Evolutionary conservation across 2,329 filamentous ascomycete species (phyloP).

Genomic region (Paramyrothecium roridum): DNA sequence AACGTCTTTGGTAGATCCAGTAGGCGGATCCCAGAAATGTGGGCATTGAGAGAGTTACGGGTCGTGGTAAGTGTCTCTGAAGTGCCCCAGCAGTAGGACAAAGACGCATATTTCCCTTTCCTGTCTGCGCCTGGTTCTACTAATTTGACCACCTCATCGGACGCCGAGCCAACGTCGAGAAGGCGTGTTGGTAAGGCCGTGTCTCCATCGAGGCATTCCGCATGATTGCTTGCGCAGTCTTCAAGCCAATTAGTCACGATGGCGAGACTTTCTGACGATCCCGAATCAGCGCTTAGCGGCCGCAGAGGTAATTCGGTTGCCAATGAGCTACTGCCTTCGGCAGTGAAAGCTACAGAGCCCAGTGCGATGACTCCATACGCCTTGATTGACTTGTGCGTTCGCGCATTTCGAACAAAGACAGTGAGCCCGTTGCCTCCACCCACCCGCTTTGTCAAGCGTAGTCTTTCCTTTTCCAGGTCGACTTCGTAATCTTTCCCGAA

Average conservation of each 20-base stretch:
- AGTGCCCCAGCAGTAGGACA: constrained; percentile 1
- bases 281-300: not conserved
- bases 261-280: not conserved
- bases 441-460: not conserved
- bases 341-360: not conserved
- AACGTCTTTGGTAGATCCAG: not conserved
- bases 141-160: not conserved
- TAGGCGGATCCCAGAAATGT: not conserved
- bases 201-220: not conserved
- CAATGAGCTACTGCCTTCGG: not conserved
- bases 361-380: not conserved
- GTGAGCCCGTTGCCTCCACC: not conserved
- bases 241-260: not conserved
- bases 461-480: not conserved
- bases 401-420: not conserved
- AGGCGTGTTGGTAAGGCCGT: not conserved
- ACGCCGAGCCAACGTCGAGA: not conserved
- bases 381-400: not conserved
- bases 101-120: not conserved
- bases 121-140: not conserved
- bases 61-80: not conserved
- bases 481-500: not conserved
- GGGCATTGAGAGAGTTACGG: not conserved
- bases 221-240: not conserved
- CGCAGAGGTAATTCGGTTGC: not conserved